A percentile compares a stretch with the other conserved stretches of the same genome.
phyloP scores from a whole-genome alignment of 2,329 filamentous ascomycete genomes.

The Neofusicoccum ribis region DNA sequence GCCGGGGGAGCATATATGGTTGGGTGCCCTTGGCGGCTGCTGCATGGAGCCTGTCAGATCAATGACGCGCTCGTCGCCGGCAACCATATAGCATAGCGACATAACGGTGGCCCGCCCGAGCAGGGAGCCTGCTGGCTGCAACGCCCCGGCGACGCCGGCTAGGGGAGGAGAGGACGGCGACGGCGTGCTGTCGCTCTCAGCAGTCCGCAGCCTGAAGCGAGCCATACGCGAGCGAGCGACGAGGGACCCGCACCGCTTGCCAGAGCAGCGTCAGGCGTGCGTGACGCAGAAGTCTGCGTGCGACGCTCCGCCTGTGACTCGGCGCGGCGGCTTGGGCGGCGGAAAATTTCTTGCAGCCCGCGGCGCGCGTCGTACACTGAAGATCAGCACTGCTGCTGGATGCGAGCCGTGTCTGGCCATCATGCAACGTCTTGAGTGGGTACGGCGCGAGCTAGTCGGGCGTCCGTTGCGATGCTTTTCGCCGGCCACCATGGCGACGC shows the following conservation, averaged over 20 bases:
- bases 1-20: not conserved
- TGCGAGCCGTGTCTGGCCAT: slow-evolving; percentile 12
- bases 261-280: not conserved
- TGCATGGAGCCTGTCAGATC: not conserved
- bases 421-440: slow-evolving; percentile 7
- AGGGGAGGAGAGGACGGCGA: not conserved
- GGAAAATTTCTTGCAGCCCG: slow-evolving; percentile 20
- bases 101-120: not conserved
- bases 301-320: not conserved
- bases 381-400: slow-evolving; percentile 3
- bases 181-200: not conserved
- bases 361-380: not conserved
- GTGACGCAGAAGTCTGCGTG: not conserved
- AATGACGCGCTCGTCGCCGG: not conserved
- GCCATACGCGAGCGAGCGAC: not conserved
- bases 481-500: not conserved
- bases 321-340: slow-evolving; percentile 4
- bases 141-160: not conserved
- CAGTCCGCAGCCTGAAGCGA: not conserved
- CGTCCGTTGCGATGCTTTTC: slow-evolving; percentile 6
- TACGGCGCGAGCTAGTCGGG: slow-evolving; percentile 1
- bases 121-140: not conserved
- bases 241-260: not conserved
- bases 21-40: not conserved
- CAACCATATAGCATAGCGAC: not conserved